phyloP scores from a whole-genome alignment of 2,329 filamentous ascomycete species.

The Magnaporthiopsis rhizophila region DNA sequence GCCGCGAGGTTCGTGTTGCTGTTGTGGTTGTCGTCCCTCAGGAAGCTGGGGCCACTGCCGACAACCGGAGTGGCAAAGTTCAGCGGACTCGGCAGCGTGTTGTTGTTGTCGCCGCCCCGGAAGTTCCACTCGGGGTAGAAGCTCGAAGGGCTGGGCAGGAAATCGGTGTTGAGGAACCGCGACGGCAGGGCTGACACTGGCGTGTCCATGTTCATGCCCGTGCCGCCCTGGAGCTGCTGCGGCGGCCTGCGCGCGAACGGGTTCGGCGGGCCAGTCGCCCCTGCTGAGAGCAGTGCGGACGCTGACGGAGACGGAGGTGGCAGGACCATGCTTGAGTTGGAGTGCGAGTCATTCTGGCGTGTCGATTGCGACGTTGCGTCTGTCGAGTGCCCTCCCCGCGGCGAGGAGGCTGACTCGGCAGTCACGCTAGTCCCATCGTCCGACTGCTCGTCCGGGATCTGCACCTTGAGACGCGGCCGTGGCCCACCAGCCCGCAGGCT shows the following conservation, averaged over 20 bases:
- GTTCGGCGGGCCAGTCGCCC: constrained; percentile 86
- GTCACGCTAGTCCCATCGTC: constrained; percentile 61
- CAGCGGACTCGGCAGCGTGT: constrained; percentile 84
- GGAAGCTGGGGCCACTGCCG: constrained; percentile 53
- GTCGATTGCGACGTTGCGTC: constrained; percentile 49
- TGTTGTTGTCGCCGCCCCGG: constrained; percentile 57
- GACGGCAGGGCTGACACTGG: constrained; percentile 92
- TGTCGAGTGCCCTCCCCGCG: constrained; percentile 39
- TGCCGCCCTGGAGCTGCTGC: constrained; percentile 22
- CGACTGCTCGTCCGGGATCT: constrained; percentile 87
- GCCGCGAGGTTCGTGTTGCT: constrained; percentile 7
- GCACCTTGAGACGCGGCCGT: constrained; percentile 79
- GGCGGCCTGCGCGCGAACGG: constrained; percentile 65
- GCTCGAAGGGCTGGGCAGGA: constrained; percentile 82
- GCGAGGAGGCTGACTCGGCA: constrained; percentile 60
- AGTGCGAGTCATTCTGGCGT: constrained; percentile 40
- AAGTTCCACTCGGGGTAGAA: constrained; percentile 93
- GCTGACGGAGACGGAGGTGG: constrained; percentile 90
- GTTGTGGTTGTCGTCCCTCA: constrained; percentile 42
- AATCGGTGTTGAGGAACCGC: constrained; percentile 78
- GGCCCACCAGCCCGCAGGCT: constrained; percentile 61
- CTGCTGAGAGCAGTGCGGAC: constrained; percentile 77
- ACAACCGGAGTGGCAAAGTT: constrained; percentile 81
- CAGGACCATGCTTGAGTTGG: constrained; percentile 67
- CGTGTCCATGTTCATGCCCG: constrained; percentile 58